Conservation (phyloP, 495 filamentous ascomycete species). For the Eremomyces bilateralis region DNA sequence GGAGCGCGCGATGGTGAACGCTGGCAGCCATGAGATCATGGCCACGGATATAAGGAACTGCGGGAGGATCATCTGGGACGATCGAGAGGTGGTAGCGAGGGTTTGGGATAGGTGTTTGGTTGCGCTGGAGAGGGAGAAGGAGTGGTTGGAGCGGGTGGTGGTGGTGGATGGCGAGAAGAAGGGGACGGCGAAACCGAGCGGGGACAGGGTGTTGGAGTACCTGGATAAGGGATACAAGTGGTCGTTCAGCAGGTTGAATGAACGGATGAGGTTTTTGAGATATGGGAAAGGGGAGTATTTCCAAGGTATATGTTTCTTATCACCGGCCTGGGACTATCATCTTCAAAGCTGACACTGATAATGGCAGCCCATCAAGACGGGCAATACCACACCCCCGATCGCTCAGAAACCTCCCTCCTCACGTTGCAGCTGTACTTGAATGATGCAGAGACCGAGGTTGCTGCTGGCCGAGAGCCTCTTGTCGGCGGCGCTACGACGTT, state of each 20-base stretch:
- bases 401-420: constrained; percentile 36
- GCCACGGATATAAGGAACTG: constrained; percentile 38
- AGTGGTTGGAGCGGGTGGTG: too few species aligned
- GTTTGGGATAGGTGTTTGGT: constrained; percentile 37
- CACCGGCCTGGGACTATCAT: too few species aligned
- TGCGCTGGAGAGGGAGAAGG: constrained; percentile 17
- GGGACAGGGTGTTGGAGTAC: too few species aligned
- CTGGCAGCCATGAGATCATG: constrained; percentile 34
- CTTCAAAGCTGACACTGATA: constrained; percentile 2
- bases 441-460: constrained; percentile 26
- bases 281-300: constrained; percentile 65
- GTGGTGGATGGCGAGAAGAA: too few species aligned
- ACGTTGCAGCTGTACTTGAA: constrained; percentile 78
- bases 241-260: constrained; percentile 41
- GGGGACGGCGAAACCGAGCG: too few species aligned
- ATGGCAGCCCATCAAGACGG: constrained; percentile 54
- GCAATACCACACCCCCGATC: constrained; percentile 35
- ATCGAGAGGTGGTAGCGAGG: constrained; percentile 33
- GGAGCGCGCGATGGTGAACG: constrained; percentile 47
- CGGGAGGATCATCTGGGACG: constrained; percentile 56
- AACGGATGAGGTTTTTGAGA: constrained; percentile 59
- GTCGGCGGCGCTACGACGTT: constrained; percentile 47
- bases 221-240: too few species aligned
- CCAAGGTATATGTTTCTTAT: constrained; percentile 26
- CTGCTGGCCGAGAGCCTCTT: constrained; percentile 20